Evolutionary conservation across 345 rosid genomes (phyloP).

Genomic region (Eucalyptus rudis): DNA sequence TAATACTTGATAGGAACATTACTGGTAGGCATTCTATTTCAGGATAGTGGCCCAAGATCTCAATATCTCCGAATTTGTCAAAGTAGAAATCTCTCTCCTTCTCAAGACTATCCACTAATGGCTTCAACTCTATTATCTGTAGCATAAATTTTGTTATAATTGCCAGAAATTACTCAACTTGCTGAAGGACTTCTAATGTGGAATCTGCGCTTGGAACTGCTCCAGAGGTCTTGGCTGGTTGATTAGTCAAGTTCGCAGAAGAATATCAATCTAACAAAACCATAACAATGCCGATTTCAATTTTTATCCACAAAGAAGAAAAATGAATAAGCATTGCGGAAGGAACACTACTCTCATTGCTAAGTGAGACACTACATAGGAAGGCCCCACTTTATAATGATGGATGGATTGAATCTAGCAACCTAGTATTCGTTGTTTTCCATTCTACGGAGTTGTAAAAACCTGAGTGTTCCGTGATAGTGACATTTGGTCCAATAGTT

Average conservation of each 20-base stretch:
- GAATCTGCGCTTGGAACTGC: conserved; percentile 21
- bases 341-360: background rate
- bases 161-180: background rate
- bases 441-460: background rate
- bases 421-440: background rate
- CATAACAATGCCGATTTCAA: background rate
- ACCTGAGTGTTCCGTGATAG: background rate
- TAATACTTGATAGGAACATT: background rate
- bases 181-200: conserved; percentile 2
- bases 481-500: background rate
- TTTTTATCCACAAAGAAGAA: background rate
- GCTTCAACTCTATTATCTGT: conserved; percentile 79
- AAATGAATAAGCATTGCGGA: background rate
- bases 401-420: background rate
- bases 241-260: conserved; percentile 23
- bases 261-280: background rate
- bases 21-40: conserved; percentile 55
- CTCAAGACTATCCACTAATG: conserved; percentile 79
- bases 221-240: conserved; percentile 37
- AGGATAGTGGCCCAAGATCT: conserved; percentile 65
- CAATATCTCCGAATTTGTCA: conserved; percentile 75
- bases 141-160: background rate
- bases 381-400: background rate
- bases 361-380: background rate
- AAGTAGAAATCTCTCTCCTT: conserved; percentile 95